These are phyloP conservation scores for Dendrobium catenatum DNA, from an alignment of 106 monocot species.

Conservation along the genomic window DNA sequence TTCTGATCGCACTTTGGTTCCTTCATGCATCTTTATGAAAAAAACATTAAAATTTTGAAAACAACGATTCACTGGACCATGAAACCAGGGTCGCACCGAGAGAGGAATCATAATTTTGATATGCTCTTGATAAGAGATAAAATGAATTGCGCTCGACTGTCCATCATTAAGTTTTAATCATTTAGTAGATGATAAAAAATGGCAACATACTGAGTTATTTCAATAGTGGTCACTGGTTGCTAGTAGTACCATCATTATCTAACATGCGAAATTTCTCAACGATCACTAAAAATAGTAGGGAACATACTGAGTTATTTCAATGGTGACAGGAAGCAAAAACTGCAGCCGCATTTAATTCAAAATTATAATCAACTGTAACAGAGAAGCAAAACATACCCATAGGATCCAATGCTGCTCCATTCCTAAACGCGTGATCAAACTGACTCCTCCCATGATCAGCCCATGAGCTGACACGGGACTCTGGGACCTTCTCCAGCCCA, in stretches of 20 bases:
- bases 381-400: neutral
- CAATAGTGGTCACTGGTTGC: neutral
- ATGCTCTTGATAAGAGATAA: neutral
- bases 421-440: neutral
- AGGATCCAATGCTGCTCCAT: neutral
- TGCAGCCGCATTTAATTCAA: neutral
- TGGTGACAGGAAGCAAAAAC: neutral
- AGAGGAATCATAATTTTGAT: neutral
- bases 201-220: neutral
- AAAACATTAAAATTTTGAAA: neutral
- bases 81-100: neutral
- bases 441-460: constrained; percentile 12
- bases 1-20: neutral
- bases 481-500: constrained; percentile 34
- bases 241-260: neutral
- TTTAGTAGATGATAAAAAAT: neutral
- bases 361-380: neutral
- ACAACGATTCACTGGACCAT: neutral
- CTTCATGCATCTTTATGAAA: neutral
- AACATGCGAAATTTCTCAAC: too few relatives aligned
- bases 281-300: neutral
- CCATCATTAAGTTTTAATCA: neutral
- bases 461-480: constrained; percentile 24
- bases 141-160: neutral
- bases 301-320: neutral